Evolutionary conservation across 495 filamentous ascomycete species (phyloP), one percentile per base, ranked within the genome.

Genomic region (Aspergillus sclerotiicarbonarius): DNA sequence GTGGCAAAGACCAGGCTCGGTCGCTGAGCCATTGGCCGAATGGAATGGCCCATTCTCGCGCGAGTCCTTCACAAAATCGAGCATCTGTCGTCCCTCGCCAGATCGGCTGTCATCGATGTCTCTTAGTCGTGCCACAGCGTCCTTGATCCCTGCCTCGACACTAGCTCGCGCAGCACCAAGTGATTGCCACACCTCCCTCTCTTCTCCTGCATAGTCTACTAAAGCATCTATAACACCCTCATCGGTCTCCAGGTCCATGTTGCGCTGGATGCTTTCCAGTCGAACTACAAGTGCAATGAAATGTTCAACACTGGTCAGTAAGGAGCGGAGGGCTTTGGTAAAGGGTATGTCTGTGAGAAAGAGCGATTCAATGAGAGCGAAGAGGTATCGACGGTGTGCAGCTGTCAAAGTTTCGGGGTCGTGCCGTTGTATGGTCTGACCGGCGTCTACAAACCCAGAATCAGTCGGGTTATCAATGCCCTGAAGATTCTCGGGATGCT

Each of bases 401-500:
- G 82, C 80, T 7, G 91, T 84, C 20, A 97, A 82, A 15, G 86
- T 86, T 71, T 96, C 91, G 0, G 92, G 92, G 65, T 98, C 93
- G 63, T 87, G 85, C 8, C 78, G 76, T 30, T 81, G 77, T 41
- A 66, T 60, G 8, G 59, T 51, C 68, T 76, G 37, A 47, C 50
- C 67, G 62, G 52, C 8, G 15, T 21, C 18, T 12, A 58, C 53
- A 10, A 44, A 41, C 30, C 56, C 54, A 8, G 58, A 35, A 46
- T 65, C 63, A 8, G 57, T 59, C 6, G 53, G 39, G 8, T 54
- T 61, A 44, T 60, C 59, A 16, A 21, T 56, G 2, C 56, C 52
- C 35, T 49, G 1, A 6, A 18, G 44, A 30, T 60, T 56, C 6
- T 53, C 49, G 21, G 18, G 45, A 6, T 39, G 37, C 18, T 65